A percentile compares a stretch with the other conserved stretches of the same genome.
phyloP scores from a whole-genome alignment of 1,284 basidiomycete species.

The Cutaneotrichosporon sp. region DNA sequence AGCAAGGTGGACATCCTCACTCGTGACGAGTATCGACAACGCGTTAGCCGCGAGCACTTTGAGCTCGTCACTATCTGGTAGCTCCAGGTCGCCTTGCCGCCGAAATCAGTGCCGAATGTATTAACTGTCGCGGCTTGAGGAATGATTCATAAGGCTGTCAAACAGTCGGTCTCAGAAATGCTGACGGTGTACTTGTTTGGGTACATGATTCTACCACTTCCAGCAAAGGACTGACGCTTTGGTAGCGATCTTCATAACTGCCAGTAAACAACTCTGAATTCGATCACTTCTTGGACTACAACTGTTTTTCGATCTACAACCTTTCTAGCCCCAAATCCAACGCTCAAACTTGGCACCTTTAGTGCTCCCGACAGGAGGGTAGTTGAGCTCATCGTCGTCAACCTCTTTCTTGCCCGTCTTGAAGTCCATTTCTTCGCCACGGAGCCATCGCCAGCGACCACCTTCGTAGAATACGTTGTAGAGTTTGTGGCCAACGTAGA shows the following conservation, averaged over 20 bases:
- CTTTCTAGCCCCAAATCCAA: conserved; percentile 7
- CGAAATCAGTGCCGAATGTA: no score
- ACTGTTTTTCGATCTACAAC: no score
- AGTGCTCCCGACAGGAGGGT: conserved; percentile 1
- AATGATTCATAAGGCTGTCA: no score
- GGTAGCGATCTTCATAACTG: no score
- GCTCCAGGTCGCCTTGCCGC: no score
- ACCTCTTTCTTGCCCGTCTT: conserved; percentile 3
- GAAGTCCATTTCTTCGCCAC: conserved; percentile 8
- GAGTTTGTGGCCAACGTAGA: conserved; percentile 4
- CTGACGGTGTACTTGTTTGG: no score
- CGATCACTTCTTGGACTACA: no score
- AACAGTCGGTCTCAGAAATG: no score
- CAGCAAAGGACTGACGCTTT: no score
- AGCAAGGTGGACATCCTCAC: not conserved
- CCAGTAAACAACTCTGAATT: no score
- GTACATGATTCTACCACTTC: no score
- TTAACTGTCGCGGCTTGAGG: no score
- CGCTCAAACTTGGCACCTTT: conserved; percentile 1
- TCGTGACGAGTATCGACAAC: not conserved
- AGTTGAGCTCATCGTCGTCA: conserved; percentile 4
- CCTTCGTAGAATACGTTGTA: not conserved
- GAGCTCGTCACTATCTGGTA: conserved; percentile 3
- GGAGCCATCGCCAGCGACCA: not conserved
- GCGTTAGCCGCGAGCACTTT: not conserved